A percentile compares a stretch with the other conserved stretches of the same genome.
phyloP scores from a whole-genome alignment of 169 alveolate species.

The Plasmodium chabaudi region DNA sequence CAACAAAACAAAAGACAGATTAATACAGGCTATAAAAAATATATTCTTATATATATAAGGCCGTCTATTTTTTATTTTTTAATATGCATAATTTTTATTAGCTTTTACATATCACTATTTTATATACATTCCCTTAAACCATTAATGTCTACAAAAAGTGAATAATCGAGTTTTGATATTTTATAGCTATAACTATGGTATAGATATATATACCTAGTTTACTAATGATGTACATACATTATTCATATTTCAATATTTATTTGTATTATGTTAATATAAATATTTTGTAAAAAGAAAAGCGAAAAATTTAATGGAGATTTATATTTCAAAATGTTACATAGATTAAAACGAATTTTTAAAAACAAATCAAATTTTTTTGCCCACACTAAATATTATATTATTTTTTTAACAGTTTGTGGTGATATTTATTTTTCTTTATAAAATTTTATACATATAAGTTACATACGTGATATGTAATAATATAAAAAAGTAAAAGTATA shows the following conservation, averaged over 20 bases:
- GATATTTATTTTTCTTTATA: too few relatives aligned
- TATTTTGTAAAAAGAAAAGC: not conserved
- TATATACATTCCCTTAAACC: not conserved
- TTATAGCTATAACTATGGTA: not conserved
- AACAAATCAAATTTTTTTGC: too few relatives aligned
- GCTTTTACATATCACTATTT: not conserved
- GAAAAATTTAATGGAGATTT: not conserved
- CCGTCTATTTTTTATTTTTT: too few relatives aligned
- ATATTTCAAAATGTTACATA: not conserved
- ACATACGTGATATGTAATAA: too few relatives aligned
- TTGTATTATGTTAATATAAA: not conserved
- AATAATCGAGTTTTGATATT: not conserved
- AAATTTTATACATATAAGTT: too few relatives aligned
- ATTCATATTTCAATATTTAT: not conserved
- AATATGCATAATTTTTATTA: too few relatives aligned
- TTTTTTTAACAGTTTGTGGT: too few relatives aligned
- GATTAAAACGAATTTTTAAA: too few relatives aligned
- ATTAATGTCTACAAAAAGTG: not conserved
- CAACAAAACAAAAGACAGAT: too few relatives aligned
- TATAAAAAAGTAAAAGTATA: too few relatives aligned
- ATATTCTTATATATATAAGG: not conserved
- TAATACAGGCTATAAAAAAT: not conserved
- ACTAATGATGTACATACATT: constrained; percentile 9
- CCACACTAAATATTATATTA: too few relatives aligned
- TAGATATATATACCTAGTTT: not conserved